These are phyloP conservation scores for Stereum hirsutum DNA, from an alignment of 1,284 basidiomycete species.

Conservation along the genomic window DNA sequence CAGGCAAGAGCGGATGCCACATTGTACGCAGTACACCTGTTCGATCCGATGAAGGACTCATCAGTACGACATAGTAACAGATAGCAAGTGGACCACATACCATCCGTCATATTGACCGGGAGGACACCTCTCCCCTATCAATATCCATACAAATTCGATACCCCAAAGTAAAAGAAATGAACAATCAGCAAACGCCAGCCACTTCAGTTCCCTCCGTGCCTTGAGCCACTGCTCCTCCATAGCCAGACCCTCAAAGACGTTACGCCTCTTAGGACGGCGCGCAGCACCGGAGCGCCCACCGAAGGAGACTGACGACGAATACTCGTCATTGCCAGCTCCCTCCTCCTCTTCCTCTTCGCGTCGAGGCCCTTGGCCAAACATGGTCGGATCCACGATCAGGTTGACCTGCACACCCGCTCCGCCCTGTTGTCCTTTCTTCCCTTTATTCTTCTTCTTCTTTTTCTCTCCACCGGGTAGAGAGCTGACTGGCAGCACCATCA, in stretches of 20 bases:
- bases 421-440: conserved; percentile 19
- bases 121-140: conserved; percentile 54
- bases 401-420: conserved; percentile 59
- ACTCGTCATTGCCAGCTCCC: conserved; percentile 18
- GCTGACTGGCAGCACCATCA: conserved; percentile 59
- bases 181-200: conserved; percentile 39
- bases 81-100: conserved; percentile 28
- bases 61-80: not conserved
- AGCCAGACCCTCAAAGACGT: conserved; percentile 49
- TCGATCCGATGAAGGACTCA: conserved; percentile 3
- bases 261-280: conserved; percentile 28
- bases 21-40: conserved; percentile 67
- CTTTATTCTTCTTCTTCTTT: conserved; percentile 26
- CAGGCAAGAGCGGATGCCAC: conserved; percentile 51
- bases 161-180: conserved; percentile 46
- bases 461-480: conserved; percentile 29
- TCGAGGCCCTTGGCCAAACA: conserved; percentile 30
- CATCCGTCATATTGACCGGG: conserved; percentile 52
- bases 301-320: conserved; percentile 16
- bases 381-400: conserved; percentile 57
- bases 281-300: conserved; percentile 16
- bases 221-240: conserved; percentile 55
- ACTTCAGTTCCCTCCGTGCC: conserved; percentile 45
- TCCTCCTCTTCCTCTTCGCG: conserved; percentile 24
- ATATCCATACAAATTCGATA: conserved; percentile 45